Evolutionary conservation across 106 monocot genomes (phyloP).

Genomic region (Phalaenopsis equestris): DNA sequence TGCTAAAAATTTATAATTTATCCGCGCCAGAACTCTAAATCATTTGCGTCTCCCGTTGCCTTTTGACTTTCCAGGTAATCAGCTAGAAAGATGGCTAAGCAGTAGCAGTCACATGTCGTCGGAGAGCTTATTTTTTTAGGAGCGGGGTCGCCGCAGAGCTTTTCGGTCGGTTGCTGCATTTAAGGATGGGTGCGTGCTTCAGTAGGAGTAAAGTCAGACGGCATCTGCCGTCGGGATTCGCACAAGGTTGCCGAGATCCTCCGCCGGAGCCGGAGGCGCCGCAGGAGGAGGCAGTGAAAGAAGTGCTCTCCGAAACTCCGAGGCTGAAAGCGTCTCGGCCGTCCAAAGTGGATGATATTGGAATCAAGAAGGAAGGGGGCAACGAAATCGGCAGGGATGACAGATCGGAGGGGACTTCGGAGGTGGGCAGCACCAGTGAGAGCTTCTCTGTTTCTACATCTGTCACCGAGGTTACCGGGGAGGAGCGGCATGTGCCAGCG

Average conservation of each 20-base stretch:
- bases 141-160: not conserved
- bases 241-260: not conserved
- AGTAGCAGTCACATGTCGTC: not conserved
- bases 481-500: not conserved
- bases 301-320: slow-evolving; percentile 7
- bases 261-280: not conserved
- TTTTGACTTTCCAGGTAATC: not conserved
- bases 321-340: not conserved
- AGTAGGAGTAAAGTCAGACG: not conserved
- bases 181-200: slow-evolving; percentile 5
- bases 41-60: not conserved
- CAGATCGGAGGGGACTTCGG: slow-evolving; percentile 1
- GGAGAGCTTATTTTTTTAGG: not conserved
- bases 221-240: not conserved
- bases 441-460: not conserved
- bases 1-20: not conserved
- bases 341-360: not conserved
- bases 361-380: not conserved
- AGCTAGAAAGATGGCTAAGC: not conserved
- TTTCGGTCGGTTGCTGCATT: not conserved
- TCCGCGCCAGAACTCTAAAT: not conserved
- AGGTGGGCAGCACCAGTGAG: slow-evolving; percentile 7
- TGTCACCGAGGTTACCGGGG: not conserved
- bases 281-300: slow-evolving; percentile 11
- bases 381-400: not conserved